phyloP scores from a whole-genome alignment of 345 rosid species.

The Linum usitatissimum region DNA sequence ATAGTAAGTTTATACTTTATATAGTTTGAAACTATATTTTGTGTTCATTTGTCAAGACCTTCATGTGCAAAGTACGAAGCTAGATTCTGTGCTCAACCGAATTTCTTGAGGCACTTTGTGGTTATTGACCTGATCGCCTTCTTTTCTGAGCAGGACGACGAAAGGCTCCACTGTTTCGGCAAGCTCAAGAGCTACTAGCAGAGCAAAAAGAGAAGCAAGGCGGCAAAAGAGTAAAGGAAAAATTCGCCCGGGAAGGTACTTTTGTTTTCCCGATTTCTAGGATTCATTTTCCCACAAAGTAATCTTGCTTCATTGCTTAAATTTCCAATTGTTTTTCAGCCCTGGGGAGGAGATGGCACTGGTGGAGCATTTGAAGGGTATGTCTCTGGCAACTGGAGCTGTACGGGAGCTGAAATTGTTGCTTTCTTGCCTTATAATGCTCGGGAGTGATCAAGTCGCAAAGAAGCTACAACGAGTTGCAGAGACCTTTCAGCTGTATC shows the following conservation, averaged over 20 bases:
- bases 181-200: slow-evolving; percentile 49
- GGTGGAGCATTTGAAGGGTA: slow-evolving; percentile 84
- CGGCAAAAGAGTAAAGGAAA: slow-evolving; percentile 73
- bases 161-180: slow-evolving; percentile 62
- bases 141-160: slow-evolving; percentile 47
- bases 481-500: slow-evolving; percentile 67
- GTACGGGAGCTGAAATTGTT: slow-evolving; percentile 70
- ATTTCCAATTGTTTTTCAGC: slow-evolving; percentile 29
- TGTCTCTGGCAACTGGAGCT: slow-evolving; percentile 60
- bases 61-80: too few relatives aligned
- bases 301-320: slow-evolving; percentile 13
- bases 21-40: background rate
- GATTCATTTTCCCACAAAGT: background rate
- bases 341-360: slow-evolving; percentile 93
- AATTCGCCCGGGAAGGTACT: slow-evolving; percentile 90
- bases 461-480: slow-evolving; percentile 54
- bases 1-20: too few relatives aligned
- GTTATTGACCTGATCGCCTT: slow-evolving; percentile 5
- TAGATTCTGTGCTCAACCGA: background rate
- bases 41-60: background rate
- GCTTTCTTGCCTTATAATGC: slow-evolving; percentile 58
- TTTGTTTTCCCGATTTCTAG: background rate
- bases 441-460: slow-evolving; percentile 56
- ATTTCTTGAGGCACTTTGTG: background rate
- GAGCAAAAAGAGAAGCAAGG: slow-evolving; percentile 47